Base-by-base conservation (phyloP, 257 asterid species). In the Petunia axillaris region DNA sequence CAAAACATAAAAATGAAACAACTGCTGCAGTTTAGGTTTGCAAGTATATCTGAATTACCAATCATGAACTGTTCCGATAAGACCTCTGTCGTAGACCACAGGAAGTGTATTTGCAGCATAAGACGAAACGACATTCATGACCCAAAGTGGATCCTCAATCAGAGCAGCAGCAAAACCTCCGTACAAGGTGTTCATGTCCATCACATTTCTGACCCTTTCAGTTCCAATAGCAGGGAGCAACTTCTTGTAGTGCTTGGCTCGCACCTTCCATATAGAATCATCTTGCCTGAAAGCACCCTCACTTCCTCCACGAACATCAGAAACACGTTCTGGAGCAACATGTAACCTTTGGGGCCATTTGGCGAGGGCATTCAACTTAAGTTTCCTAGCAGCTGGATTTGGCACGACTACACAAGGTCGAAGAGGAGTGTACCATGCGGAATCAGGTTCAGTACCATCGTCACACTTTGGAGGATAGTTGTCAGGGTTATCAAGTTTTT, bases 341-440 rank as follows among this genome's bases (percentile, higher is more conserved):
- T 88, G 94, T 87, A 95, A 65, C 57, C 98, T 80, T 44, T 89
- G 86, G 1, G 99, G 98, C 99, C 99, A 95, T 80, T 95, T 93
- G 10, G 93, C 84, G n/a, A 93, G 93, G 65, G 93, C 75, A 64
- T 91, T 87, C 62, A 95, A 80, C 35, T 90, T 87, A 8, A 88
- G 15, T 37, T 89, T 86, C 85, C 89, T 93, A 84, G 83, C 82
- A 85, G 88, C 87, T 13, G 80, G 90, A 85, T 88, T 85, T 14
- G 97, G 97, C 53, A 86, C 89, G 43, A 93, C 99, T 2, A 93
- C 97, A 71, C 99, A 95, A 4, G 97, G 93, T 53, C 99, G 84
- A 4, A 95, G 93, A 3, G 99, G 99, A 77, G 97, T 92, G 87
- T 95, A 95, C 99, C 99, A 95, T 1, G 99, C 99, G 0, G 99